Percentiles rank a stretch among this genome's conserved stretches.
Conservation (phyloP, 768 basidiomycete genomes). For the Russula lepida region DNA sequence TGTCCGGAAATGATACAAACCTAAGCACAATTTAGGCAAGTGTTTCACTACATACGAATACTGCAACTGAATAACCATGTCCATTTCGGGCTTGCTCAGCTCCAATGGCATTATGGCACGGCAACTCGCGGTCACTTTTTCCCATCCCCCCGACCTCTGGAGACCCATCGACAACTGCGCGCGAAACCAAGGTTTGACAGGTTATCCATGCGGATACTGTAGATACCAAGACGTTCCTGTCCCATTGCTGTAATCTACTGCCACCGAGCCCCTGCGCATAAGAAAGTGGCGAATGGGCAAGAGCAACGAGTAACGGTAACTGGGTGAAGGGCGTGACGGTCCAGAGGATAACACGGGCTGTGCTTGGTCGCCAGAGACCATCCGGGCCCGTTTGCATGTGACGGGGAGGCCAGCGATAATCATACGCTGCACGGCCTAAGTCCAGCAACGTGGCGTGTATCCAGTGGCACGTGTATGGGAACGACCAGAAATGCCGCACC, state of each 20-base stretch:
- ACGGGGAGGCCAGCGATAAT: constrained; percentile 3
- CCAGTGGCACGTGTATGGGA: background rate
- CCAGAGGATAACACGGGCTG: background rate
- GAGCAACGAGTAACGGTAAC: background rate
- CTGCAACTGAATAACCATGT: background rate
- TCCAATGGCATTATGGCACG: background rate
- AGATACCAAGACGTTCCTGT: background rate
- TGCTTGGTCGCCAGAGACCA: background rate
- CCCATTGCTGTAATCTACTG: background rate
- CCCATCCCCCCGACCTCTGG: background rate
- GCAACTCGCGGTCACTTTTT: background rate
- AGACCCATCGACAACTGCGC: background rate
- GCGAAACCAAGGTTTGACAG: background rate
- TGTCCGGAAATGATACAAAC: constrained; percentile 7
- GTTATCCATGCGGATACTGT: background rate
- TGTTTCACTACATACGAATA: constrained; percentile 1
- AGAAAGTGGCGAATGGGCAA: background rate
- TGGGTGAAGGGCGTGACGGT: background rate
- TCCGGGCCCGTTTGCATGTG: background rate
- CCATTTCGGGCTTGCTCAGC: constrained; percentile 9
- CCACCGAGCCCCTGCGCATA: background rate
- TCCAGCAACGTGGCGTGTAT: constrained; percentile 1
- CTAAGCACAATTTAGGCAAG: background rate
- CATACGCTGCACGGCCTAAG: background rate
- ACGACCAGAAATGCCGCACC: background rate